Base-by-base conservation (phyloP, 257 asterid genomes). In the Prunella vulgaris region DNA sequence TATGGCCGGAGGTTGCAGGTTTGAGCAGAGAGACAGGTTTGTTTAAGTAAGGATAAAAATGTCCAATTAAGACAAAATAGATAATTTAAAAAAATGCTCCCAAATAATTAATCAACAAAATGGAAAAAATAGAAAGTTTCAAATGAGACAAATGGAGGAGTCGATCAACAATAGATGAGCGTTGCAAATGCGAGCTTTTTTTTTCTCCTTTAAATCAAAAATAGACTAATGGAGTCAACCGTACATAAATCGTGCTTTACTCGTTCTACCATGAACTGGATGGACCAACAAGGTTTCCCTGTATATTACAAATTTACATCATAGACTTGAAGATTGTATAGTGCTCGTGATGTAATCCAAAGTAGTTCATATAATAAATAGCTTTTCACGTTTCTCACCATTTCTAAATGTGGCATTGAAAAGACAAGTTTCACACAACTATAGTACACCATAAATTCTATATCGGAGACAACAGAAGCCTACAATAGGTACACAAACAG, bases 391-490 rank as follows among this genome's bases (percentile, higher is more conserved):
- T 18, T 35, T 49, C 73, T 17, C 63, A 40, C 21, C 28, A 49
- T 13, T 48, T 68, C 74, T 62, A 62, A 12, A 32, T 22, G 27
- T 27, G 35, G 35, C 24, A 18, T 15, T 42, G 64, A 74, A 40
- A n/a, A n/a, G n/a, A 78, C 71, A 30, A 64, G 64, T 13, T 70
- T 44, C 82, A 44, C 25, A 56, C 18, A 8, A 12, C 64, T 30
- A 74, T 60, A 20, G 3, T 57, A 24, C 17, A 63, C 56, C 71
- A 60, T 12, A 30, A 49, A 28, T 52, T 75, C 32, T 3, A 5
- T 52, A 60, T 74, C 17, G 21, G 5, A 71, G 42, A 20, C 15
- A 54, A 15, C 60, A 60, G n/a, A 61, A 32, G 62, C 42, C 76
- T 30, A 48, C 58, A 33, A 10, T 30, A 37, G 66, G 70, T 51